Evolutionary conservation across 2,329 filamentous ascomycete species (phyloP), one percentile per base, ranked within the genome.

Genomic region (Zopfia rhizophila): DNA sequence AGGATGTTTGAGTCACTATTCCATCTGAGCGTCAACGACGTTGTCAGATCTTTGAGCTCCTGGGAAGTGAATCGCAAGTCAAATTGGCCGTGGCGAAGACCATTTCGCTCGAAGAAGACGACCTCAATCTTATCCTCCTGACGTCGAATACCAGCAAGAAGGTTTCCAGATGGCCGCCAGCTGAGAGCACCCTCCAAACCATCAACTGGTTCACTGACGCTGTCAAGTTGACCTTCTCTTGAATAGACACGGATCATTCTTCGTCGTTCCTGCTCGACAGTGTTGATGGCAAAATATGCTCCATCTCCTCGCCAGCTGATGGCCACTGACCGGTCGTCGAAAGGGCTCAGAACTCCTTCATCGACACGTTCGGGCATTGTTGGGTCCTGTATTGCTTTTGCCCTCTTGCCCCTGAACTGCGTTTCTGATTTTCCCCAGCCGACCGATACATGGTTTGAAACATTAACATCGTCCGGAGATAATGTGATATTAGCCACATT

Each of bases 381-480:
- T 12, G 94, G 94, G 70, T 99, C 94, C 41, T 90, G 84, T 55
- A 97, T 78, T 14, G 91, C 91, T 74, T 85, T 87, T 45, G 92
- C 93, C 52, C 92, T 85, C 63, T 90, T 91, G 38, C 94, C 94
- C 66, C 97, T 90, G 70, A 99, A 99, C 70, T 99, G 94, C 0
- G 94, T 99, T 74, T 99, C 94, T 68, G 89, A 91, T 77, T 97
- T 97, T 48, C 94, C 94, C 94, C 94, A 99, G 37, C 94, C 94
- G 16, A 99, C 93, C 14, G 91, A 95, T 45, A 97, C 94, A 76
- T 97, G 92, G 69, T 88, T 94, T 18, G 89, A 97, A n/a, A 85
- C 84, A 60, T 88, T 88, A 53, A 96, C 82, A 72, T 96, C 93
- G 31, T 92, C 90, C 0, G 78, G 68, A 0, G 82, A 84, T 70